These are phyloP conservation scores for Dactylellina drechsleri DNA, from an alignment of 2,329 filamentous ascomycete genomes.

Conservation along the genomic window DNA sequence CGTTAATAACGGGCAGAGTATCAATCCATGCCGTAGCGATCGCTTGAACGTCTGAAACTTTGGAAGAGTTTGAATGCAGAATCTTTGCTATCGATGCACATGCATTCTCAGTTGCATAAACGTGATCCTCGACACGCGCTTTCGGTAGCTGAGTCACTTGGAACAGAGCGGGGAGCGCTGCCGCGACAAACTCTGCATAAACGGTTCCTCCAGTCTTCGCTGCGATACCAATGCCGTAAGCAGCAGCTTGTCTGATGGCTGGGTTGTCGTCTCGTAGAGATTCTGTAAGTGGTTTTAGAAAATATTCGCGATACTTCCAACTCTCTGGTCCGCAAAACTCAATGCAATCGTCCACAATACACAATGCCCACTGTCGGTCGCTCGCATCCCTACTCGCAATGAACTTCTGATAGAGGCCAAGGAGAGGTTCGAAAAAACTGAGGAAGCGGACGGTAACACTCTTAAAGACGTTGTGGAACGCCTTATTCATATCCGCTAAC, in stretches of 20 bases:
- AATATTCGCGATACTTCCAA: conserved; percentile 84
- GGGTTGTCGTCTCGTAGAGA: conserved; percentile 87
- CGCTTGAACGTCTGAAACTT: conserved; percentile 78
- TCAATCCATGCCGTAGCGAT: conserved; percentile 87
- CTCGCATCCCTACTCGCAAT: conserved; percentile 83
- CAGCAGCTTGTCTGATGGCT: conserved; percentile 92
- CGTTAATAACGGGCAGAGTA: conserved; percentile 89
- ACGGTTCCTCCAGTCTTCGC: conserved; percentile 87
- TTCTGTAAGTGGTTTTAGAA: conserved; percentile 84
- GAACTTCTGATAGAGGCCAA: conserved; percentile 86
- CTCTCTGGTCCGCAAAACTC: conserved; percentile 94
- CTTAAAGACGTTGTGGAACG: conserved; percentile 98
- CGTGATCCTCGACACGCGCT: conserved; percentile 87
- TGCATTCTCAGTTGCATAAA: conserved; percentile 97
- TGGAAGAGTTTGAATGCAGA: conserved; percentile 83
- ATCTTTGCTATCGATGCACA: conserved; percentile 98
- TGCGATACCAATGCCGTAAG: conserved; percentile 94
- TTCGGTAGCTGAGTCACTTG: conserved; percentile 82
- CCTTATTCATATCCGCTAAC: conserved; percentile 99
- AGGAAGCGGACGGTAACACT: conserved; percentile 88
- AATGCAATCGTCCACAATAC: conserved; percentile 97
- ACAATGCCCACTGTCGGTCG: conserved; percentile 97
- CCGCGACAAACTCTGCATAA: conserved; percentile 88
- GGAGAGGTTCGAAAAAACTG: conserved; percentile 84
- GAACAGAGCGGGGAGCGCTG: conserved; percentile 82